A percentile compares a stretch with the other conserved stretches of the same genome.
Conservation (phyloP, 108 stramenopile genomes). For the Aurantiochytrium sp. region DNA sequence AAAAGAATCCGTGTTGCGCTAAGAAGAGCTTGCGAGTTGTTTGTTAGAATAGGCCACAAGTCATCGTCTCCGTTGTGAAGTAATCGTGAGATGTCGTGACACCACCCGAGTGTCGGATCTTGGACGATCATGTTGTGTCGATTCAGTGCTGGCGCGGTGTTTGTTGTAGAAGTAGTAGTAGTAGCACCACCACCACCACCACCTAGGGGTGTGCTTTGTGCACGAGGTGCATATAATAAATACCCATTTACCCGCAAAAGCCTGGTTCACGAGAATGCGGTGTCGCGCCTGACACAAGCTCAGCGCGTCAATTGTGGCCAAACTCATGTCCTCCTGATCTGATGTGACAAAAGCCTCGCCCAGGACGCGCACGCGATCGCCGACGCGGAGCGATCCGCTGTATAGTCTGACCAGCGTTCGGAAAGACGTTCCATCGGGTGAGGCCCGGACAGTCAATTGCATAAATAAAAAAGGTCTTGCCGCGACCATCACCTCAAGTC, state of each 20-base stretch:
- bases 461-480: conserved; percentile 77
- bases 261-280: conserved; percentile 64
- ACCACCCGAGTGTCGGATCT: too few species aligned
- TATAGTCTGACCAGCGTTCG: conserved; percentile 76
- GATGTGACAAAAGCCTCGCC: conserved; percentile 81
- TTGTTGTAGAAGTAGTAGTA: too few species aligned
- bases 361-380: conserved; percentile 79
- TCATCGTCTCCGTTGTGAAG: too few species aligned
- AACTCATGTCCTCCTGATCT: conserved; percentile 84
- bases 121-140: too few species aligned
- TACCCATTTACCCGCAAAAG: conserved; percentile 77
- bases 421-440: conserved; percentile 67
- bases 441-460: conserved; percentile 87
- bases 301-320: conserved; percentile 69
- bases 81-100: too few species aligned
- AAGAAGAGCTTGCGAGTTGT: too few species aligned
- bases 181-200: too few species aligned
- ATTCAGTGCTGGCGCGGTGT: too few species aligned
- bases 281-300: conserved; percentile 73
- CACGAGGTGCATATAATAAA: too few species aligned
- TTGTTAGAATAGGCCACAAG: too few species aligned
- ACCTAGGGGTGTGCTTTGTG: too few species aligned
- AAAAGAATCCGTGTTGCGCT: too few species aligned
- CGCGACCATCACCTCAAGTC: conserved; percentile 66
- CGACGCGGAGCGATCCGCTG: conserved; percentile 68